These are phyloP conservation scores for Symmetrospora coprosmae DNA, from an alignment of 768 basidiomycete genomes.

Conservation along the genomic window DNA sequence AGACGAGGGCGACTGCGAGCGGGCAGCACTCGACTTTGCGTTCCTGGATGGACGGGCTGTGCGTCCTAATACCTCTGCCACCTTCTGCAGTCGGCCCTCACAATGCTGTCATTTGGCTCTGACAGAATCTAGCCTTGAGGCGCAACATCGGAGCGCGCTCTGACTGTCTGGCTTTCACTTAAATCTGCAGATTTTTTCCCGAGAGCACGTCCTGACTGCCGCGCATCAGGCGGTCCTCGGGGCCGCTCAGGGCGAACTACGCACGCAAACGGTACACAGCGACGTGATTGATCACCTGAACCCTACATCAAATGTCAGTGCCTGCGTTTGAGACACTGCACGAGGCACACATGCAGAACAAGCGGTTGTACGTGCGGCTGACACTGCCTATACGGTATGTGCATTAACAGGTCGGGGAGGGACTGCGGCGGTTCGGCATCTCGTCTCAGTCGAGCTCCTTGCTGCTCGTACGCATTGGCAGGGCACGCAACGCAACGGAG, in stretches of 20 bases:
- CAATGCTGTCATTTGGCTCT: too few relatives aligned
- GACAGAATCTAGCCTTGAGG: too few relatives aligned
- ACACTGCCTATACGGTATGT: too few relatives aligned
- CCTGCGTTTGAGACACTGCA: too few relatives aligned
- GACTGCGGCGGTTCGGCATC: constrained; percentile 10
- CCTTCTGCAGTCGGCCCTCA: too few relatives aligned
- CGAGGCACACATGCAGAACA: too few relatives aligned
- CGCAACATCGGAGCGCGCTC: too few relatives aligned
- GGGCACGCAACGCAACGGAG: neutral
- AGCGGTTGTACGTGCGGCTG: too few relatives aligned
- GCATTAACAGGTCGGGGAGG: constrained; percentile 6
- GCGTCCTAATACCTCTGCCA: constrained; percentile 38
- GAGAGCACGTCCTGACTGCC: constrained; percentile 66
- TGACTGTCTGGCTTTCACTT: too few relatives aligned
- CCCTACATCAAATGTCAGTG: constrained; percentile 65
- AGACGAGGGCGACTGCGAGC: constrained; percentile 50
- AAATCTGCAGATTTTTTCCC: constrained; percentile 62
- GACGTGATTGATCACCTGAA: constrained; percentile 79
- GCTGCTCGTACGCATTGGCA: neutral
- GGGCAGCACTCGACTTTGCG: constrained; percentile 70
- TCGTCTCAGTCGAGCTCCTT: neutral
- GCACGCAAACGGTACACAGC: constrained; percentile 77
- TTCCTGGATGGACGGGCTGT: constrained; percentile 79
- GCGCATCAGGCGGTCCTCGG: constrained; percentile 68
- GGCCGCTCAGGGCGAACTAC: constrained; percentile 46